Evolutionary conservation across 1,139 yeast genomes (phyloP).

Genomic region (Zygoascus sp.): DNA sequence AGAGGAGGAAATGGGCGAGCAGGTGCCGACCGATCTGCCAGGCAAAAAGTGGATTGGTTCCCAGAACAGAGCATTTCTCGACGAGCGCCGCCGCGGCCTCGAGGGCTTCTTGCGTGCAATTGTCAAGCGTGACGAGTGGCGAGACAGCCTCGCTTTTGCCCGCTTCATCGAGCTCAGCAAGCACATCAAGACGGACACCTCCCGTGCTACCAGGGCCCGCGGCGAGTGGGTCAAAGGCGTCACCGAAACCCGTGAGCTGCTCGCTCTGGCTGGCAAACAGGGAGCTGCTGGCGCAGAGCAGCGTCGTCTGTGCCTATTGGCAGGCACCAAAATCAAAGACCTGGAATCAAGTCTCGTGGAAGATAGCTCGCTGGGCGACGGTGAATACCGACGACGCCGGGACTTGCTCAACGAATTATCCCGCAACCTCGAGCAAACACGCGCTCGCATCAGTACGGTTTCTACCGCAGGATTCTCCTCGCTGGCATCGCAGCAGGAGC

Average conservation of each 20-base stretch:
- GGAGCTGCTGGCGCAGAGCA: constrained; percentile 21
- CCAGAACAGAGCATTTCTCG: constrained; percentile 28
- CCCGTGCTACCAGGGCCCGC: constrained; percentile 15
- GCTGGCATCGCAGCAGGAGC: background rate
- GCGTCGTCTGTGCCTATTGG: constrained; percentile 27
- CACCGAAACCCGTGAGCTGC: constrained; percentile 24
- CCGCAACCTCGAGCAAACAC: constrained; percentile 3
- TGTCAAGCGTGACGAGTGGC: constrained; percentile 34
- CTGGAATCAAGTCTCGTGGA: constrained; percentile 27
- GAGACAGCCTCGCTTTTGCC: constrained; percentile 32
- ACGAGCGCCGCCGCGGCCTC: constrained; percentile 33
- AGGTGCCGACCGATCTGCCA: constrained; percentile 49
- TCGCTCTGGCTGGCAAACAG: constrained; percentile 23
- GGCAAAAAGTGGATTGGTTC: constrained; percentile 36
- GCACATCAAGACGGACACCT: constrained; percentile 9
- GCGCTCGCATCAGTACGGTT: background rate
- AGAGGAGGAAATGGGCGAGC: constrained; percentile 42
- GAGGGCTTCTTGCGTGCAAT: constrained; percentile 34
- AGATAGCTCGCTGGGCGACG: constrained; percentile 26
- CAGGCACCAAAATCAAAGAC: constrained; percentile 27
- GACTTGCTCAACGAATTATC: constrained; percentile 20
- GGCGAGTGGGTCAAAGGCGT: constrained; percentile 31
- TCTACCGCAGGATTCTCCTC: background rate
- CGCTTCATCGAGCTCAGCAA: constrained; percentile 26
- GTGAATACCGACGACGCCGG: constrained; percentile 30